Evolutionary conservation across 768 basidiomycete genomes (phyloP), one percentile per base, ranked within the genome.

Genomic region (Daedaleopsis nitida): DNA sequence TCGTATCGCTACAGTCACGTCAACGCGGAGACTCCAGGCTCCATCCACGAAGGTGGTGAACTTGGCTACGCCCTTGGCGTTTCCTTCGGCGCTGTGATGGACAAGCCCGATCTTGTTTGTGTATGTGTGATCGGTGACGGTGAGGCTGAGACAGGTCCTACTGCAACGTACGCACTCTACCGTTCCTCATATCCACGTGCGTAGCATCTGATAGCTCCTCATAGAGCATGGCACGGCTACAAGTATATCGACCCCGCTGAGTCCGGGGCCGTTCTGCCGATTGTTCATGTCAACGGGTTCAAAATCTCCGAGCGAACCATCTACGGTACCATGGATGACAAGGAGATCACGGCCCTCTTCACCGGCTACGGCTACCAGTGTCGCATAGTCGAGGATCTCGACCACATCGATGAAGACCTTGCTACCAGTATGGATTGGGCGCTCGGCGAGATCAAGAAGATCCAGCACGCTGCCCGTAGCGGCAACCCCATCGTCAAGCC

Each of bases 231-330:
- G 91, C 92, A 94, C 68, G 88, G 82, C 7, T 88, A 80, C 84
- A 95, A 97, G 78, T 97, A 89, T 71, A 85, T 96, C 66, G 93
- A 97, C 70, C 94, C 94, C 23, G 84, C 83, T 16, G 94, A 95
- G 74, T 90, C 88, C 3, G 94, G 94, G 19, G 93, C 94, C 0
- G 92, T 96, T 19, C 77, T 97, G n/a, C 94, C 94, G 24, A 92
- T 96, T 64, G 78, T 97, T 1, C 91, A 94, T 69, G 83, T 89
- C 64, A 94, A 94, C 65, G 89, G 91, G 16, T 93, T 92, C 82
- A 91, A 94, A 80, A 95, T 96, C 62, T 92, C 90, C 0, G 92
- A 95, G 70, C 83, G 92, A 39, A 96, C 94, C 16, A 89, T 97
- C 60, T 89, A 86, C 60, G 94, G 94, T 43, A 88, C 88, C 21